Evolutionary conservation across 352 stramenopile genomes (phyloP).

Genomic region (Phytophthora vignae): DNA sequence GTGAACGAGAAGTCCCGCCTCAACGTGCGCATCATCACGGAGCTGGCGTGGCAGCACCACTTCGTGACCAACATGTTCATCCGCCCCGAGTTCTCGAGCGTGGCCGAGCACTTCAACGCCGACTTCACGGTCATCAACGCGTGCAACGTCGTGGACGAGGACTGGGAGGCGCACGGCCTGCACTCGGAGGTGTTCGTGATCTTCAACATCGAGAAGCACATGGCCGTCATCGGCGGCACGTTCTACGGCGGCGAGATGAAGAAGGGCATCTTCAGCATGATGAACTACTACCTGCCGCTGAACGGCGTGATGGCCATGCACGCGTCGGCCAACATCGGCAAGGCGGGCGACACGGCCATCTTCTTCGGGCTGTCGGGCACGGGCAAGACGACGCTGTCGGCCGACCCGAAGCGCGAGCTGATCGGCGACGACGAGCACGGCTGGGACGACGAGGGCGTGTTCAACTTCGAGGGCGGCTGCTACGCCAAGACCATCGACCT

Average conservation of each 20-base stretch:
- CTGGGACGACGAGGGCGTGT: constrained; percentile 98
- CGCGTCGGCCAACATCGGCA: constrained; percentile 97
- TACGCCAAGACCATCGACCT: constrained; percentile 99
- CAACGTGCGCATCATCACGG: constrained; percentile 97
- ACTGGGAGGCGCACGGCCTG: constrained; percentile 94
- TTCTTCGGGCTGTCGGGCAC: constrained; percentile 97
- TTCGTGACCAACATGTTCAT: constrained; percentile 55
- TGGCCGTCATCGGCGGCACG: constrained; percentile 95
- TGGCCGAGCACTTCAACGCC: constrained; percentile 94
- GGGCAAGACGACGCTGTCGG: constrained; percentile 93
- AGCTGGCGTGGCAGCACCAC: constrained; percentile 98
- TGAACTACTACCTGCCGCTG: constrained; percentile 98
- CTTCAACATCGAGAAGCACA: constrained; percentile 97
- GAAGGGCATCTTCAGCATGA: constrained; percentile 98
- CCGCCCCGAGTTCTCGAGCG: constrained; percentile 76
- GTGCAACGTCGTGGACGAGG: constrained; percentile 94
- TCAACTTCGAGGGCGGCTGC: constrained; percentile 99
- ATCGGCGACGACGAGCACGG: constrained; percentile 95
- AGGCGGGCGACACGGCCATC: constrained; percentile 95
- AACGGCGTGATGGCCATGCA: constrained; percentile 98
- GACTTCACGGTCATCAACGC: constrained; percentile 99
- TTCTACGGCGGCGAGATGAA: constrained; percentile 99
- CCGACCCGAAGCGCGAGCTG: constrained; percentile 86
- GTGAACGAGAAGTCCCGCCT: constrained; percentile 93
- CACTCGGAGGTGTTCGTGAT: constrained; percentile 97